phyloP scores from a whole-genome alignment of 768 basidiomycete species.

The Leccinellum albellum region DNA sequence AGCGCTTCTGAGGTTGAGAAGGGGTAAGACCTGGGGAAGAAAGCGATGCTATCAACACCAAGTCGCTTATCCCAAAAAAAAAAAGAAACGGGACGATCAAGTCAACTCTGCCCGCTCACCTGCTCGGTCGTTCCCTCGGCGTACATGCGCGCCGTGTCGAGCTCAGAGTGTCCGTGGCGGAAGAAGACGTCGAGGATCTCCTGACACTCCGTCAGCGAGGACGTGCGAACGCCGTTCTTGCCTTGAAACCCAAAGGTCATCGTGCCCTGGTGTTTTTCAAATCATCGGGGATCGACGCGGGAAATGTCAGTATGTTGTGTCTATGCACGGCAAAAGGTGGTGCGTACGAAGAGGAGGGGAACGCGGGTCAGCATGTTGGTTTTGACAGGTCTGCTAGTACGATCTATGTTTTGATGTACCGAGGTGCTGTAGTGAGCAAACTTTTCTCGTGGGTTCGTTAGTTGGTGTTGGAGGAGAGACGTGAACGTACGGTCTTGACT shows the following conservation, averaged over 20 bases:
- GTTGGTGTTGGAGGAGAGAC: not conserved
- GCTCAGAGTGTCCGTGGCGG: conserved; percentile 38
- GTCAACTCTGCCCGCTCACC: conserved; percentile 21
- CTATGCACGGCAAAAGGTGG: not conserved
- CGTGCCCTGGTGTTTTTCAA: conserved; percentile 33
- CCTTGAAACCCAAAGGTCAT: conserved; percentile 44
- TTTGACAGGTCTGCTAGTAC: not conserved
- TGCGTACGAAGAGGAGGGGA: conserved; percentile 25
- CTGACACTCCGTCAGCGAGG: conserved; percentile 36
- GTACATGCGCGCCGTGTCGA: conserved; percentile 53
- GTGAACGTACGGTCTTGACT: not conserved
- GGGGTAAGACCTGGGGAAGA: conserved; percentile 33
- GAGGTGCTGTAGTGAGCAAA: not conserved
- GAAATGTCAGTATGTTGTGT: not conserved
- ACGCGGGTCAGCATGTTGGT: conserved; percentile 25
- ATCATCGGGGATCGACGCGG: not conserved
- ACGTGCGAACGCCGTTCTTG: conserved; percentile 39
- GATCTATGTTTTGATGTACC: not conserved
- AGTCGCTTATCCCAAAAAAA: not conserved
- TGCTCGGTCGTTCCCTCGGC: conserved; percentile 54
- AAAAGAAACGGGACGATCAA: not conserved
- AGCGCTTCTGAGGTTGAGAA: conserved; percentile 38
- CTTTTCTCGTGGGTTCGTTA: not conserved
- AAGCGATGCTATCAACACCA: not conserved
- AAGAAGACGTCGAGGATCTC: conserved; percentile 45